These are phyloP conservation scores for Irpex sp. DNA, from an alignment of 1,284 basidiomycete genomes.

Conservation along the genomic window DNA sequence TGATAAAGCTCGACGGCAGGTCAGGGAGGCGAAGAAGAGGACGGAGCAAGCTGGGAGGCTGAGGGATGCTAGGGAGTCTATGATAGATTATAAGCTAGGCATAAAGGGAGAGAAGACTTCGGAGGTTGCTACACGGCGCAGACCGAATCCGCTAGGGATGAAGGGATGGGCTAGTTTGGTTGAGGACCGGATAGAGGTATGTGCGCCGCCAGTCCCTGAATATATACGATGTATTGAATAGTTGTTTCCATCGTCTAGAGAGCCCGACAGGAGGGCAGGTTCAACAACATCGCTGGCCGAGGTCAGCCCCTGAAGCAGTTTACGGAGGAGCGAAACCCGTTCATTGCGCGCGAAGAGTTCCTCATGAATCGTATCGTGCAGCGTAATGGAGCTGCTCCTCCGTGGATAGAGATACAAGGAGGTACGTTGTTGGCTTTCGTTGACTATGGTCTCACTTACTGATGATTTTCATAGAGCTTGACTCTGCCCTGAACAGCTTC, in stretches of 20 bases:
- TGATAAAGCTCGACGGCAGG: constrained; percentile 44
- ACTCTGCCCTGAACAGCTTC: constrained; percentile 55
- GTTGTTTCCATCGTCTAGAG: constrained; percentile 33
- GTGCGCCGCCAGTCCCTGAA: constrained; percentile 10
- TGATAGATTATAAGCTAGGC: constrained; percentile 68
- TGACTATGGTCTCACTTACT: neutral
- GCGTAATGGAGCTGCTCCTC: constrained; percentile 80
- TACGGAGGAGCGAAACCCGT: constrained; percentile 74
- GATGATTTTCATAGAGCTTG: constrained; percentile 37
- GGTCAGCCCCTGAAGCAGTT: constrained; percentile 64
- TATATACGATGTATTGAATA: neutral
- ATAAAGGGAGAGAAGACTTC: constrained; percentile 34
- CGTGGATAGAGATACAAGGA: constrained; percentile 85
- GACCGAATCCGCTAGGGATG: constrained; percentile 53
- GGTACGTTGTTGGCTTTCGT: constrained; percentile 33
- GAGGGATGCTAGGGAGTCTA: constrained; percentile 64
- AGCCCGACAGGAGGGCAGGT: constrained; percentile 65
- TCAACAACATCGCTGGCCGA: constrained; percentile 67
- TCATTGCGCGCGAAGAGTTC: constrained; percentile 73
- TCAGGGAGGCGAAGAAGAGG: constrained; percentile 48
- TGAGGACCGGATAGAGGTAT: constrained; percentile 77
- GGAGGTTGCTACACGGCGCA: constrained; percentile 25
- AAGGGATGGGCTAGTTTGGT: constrained; percentile 73
- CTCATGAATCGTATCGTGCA: constrained; percentile 89
- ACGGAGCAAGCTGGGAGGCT: constrained; percentile 51